These are phyloP conservation scores for Hymenoscyphus linearis DNA, from an alignment of 2,329 filamentous ascomycete species.

Conservation along the genomic window DNA sequence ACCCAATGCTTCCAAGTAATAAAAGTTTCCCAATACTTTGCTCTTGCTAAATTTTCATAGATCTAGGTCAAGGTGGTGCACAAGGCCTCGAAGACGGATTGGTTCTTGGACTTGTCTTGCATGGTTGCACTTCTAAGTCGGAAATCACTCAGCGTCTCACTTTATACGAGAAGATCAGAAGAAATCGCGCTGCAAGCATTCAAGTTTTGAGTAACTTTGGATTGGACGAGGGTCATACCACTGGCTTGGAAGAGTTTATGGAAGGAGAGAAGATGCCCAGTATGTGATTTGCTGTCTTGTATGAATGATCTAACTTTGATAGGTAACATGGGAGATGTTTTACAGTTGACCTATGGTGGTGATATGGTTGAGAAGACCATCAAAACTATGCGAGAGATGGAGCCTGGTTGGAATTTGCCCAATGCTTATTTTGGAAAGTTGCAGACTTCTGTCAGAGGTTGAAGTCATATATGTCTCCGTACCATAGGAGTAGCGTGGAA, in stretches of 20 bases:
- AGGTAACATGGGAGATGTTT: neutral
- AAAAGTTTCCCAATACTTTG: neutral
- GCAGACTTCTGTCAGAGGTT: neutral
- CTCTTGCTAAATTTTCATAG: conserved; percentile 11
- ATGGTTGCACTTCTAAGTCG: conserved; percentile 18
- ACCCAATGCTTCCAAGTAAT: conserved; percentile 26
- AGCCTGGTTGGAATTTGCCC: neutral
- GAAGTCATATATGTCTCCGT: neutral
- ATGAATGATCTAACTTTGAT: neutral
- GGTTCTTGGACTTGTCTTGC: conserved; percentile 30
- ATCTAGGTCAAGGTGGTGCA: conserved; percentile 31
- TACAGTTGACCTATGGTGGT: neutral
- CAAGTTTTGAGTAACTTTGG: conserved; percentile 35
- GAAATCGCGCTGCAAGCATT: conserved; percentile 32
- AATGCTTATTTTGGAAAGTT: neutral
- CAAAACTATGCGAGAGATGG: neutral
- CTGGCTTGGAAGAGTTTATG: conserved; percentile 20
- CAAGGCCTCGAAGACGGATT: conserved; percentile 34
- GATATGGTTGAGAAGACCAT: neutral
- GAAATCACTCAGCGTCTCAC: conserved; percentile 21
- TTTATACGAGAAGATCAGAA: conserved; percentile 32
- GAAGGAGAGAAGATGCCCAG: conserved; percentile 29
- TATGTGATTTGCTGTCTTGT: neutral
- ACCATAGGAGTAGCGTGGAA: neutral
- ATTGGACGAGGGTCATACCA: conserved; percentile 12